A percentile compares a stretch with the other conserved stretches of the same genome.
Conservation (phyloP, 331 rosid species). For the Arachis monticola region DNA sequence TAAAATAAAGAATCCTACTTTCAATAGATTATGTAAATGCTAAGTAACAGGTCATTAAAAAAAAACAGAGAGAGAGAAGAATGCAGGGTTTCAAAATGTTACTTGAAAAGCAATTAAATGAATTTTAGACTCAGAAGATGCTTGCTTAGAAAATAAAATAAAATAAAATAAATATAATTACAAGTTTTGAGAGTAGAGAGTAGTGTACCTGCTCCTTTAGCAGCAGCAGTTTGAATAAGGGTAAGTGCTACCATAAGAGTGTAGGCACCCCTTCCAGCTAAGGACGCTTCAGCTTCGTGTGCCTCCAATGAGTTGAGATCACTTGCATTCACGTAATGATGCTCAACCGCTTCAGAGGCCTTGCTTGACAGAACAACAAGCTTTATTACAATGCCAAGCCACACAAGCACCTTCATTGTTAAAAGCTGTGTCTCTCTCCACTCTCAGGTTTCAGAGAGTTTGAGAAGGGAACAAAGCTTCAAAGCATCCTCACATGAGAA, state of each 20-base stretch:
- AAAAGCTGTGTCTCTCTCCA: too few species aligned
- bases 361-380: slow-evolving; percentile 33
- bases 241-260: slow-evolving; percentile 70
- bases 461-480: too few species aligned
- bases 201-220: slow-evolving; percentile 77
- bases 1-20: too few species aligned
- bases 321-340: slow-evolving; percentile 55
- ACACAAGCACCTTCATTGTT: slow-evolving; percentile 45
- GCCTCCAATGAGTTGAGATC: slow-evolving; percentile 57
- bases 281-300: slow-evolving; percentile 39
- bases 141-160: too few species aligned
- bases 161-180: too few species aligned
- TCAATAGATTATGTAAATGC: background rate
- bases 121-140: background rate
- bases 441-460: too few species aligned
- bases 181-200: too few species aligned
- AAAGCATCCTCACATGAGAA: too few species aligned
- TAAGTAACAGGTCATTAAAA: slow-evolving; percentile 11
- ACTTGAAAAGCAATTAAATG: slow-evolving; percentile 6
- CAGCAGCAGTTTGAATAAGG: slow-evolving; percentile 69
- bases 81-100: background rate
- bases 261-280: background rate
- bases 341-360: slow-evolving; percentile 13
- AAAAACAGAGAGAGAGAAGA: background rate
- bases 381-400: slow-evolving; percentile 47